A percentile compares a stretch with the other conserved stretches of the same genome.
phyloP scores from a whole-genome alignment of 768 basidiomycete species.

The Amanita polypyramis region DNA sequence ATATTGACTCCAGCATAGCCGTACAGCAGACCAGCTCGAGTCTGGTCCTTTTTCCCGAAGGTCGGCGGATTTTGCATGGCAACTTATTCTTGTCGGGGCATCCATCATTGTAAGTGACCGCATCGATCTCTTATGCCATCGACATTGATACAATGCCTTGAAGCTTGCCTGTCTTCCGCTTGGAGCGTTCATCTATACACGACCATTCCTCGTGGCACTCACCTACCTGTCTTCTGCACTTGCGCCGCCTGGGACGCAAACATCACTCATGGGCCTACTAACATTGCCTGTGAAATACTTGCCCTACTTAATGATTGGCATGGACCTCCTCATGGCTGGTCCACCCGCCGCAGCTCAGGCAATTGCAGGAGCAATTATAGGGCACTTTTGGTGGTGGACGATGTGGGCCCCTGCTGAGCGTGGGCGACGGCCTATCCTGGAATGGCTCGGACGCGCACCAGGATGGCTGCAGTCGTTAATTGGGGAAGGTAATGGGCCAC shows the following conservation, averaged over 20 bases:
- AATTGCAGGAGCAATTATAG: conserved; percentile 63
- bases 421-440: conserved; percentile 30
- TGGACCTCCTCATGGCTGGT: conserved; percentile 63
- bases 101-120: conserved; percentile 47
- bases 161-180: conserved; percentile 55
- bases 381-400: conserved; percentile 76
- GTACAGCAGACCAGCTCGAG: conserved; percentile 57
- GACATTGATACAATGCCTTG: neutral
- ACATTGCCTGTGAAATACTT: conserved; percentile 62
- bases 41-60: conserved; percentile 41
- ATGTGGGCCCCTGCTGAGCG: conserved; percentile 40
- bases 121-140: neutral
- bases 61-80: conserved; percentile 73
- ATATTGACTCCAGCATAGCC: conserved; percentile 29
- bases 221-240: conserved; percentile 61
- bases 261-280: conserved; percentile 73
- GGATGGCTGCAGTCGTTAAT: conserved; percentile 44
- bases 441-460: conserved; percentile 39
- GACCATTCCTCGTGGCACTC: conserved; percentile 56
- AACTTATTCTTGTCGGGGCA: conserved; percentile 43
- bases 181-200: conserved; percentile 40
- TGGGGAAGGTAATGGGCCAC: conserved; percentile 26
- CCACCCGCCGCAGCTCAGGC: conserved; percentile 41
- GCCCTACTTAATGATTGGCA: conserved; percentile 61
- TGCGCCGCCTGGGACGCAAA: conserved; percentile 53